Base-by-base conservation (phyloP, 2,329 filamentous ascomycete genomes). In the Colletotrichum limetticola region DNA sequence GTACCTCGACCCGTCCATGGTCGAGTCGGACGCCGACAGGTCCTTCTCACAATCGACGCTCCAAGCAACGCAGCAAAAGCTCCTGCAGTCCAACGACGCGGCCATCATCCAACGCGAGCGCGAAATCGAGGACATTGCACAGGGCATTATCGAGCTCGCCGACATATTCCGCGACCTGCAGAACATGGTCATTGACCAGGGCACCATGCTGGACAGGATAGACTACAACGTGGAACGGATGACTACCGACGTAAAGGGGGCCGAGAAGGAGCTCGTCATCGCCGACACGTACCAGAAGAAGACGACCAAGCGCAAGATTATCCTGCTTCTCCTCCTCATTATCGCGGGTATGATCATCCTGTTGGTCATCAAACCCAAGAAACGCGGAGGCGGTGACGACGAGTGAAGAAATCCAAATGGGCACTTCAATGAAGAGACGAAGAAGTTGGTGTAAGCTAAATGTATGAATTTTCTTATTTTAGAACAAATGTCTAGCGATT, bases 181-280 rank as follows among this genome's bases (percentile, higher is more conserved):
- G 83, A 92, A 89, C 60, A 98, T 99, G 95, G 95, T 97, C 77
- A 95, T 97, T 76, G 94, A 97, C 80, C 94, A 97, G 82, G 95
- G 95, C 66, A 97, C 94, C 16, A 94, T 97, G 89, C 88, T 98
- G 26, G 95, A 97, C 82, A 92, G 97, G 79, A 97, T 97, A 78
- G 97, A 99, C 83, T 99, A 98, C 85, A 99, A 99, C 78, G 95
- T 99, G 66, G 97, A 99, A 84, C 90, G 93, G 74, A 98, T 98
- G 94, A 91, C 92, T n/a, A 92, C 91, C 24, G 95, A 98, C 79
- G 95, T 99, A 71, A 97, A 98, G 81, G 94, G 89, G 24, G 97
- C 97, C 3, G 94, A 98, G 74, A 97, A 96, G 82, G 97, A 99
- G 84, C 89, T 99, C 67, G 95, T 91, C 74, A 91, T 97, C 69